Conservation (phyloP, 2,329 filamentous ascomycete species). For the Alternaria arborescens region DNA sequence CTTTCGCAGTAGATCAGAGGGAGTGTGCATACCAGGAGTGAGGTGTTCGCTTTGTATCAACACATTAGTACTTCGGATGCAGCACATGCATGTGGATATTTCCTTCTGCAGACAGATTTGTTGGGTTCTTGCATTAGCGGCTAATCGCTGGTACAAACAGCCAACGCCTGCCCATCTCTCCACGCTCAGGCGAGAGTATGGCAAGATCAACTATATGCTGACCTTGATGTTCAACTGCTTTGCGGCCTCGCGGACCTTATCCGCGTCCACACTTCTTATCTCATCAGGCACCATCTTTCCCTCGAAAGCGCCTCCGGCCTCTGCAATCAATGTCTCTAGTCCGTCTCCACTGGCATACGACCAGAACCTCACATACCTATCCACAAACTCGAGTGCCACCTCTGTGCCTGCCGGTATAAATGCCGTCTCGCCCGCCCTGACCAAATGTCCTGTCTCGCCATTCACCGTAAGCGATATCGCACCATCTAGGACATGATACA, state of each 20-base stretch:
- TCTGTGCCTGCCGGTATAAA: constrained; percentile 28
- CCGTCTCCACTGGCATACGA: constrained; percentile 29
- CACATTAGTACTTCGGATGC: constrained; percentile 1
- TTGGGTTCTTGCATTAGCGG: neutral
- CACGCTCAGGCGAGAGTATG: neutral
- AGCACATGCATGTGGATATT: neutral
- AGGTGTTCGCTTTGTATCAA: neutral
- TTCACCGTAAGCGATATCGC: constrained; percentile 21
- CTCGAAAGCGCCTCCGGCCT: constrained; percentile 25
- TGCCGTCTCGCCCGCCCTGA: constrained; percentile 27
- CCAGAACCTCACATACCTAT: constrained; percentile 30
- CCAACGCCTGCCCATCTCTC: no score
- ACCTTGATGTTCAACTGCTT: constrained; percentile 7
- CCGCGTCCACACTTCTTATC: constrained; percentile 5
- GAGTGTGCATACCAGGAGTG: neutral
- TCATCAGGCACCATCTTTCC: constrained; percentile 28
- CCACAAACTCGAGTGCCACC: constrained; percentile 23
- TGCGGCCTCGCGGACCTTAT: neutral
- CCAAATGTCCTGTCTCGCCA: constrained; percentile 17
- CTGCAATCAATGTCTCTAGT: constrained; percentile 26
- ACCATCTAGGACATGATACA: constrained; percentile 27
- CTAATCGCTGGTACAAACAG: neutral
- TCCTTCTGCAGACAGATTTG: neutral
- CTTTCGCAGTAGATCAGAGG: neutral
- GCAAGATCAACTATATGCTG: constrained; percentile 1